Base-by-base conservation (phyloP, 768 basidiomycete genomes). In the Zangia roseola region DNA sequence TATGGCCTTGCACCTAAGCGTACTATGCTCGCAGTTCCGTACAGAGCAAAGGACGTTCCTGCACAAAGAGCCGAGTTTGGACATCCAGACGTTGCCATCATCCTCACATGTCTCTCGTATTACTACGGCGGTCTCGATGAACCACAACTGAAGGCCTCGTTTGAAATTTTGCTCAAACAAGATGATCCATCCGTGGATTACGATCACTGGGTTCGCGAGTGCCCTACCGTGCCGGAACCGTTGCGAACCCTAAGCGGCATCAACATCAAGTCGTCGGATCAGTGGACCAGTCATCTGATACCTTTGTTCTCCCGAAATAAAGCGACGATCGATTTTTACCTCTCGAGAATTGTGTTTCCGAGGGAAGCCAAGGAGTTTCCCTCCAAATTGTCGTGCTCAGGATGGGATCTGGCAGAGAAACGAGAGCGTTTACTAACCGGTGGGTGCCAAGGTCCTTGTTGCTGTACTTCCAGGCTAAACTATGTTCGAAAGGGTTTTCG, bases 11-110 rank as follows among this genome's bases (percentile, higher is more conserved):
- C 44, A 8, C 33, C 40, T 4, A 31, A 33, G 17, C 50, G 44
- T 12, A 58, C 64, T 2, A 50, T 55, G 52, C 50, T 65, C 5
- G 64, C 64, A 8, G 64, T 65, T 5, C 64, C 64, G 6, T 65
- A 59, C 40, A 57, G 62, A 4, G 64, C 64, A 9, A 66, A 66
- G 36, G 64, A 66, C 26, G 45, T 55, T 19, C 64, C 64, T 4
- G 46, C 64, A 12, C 49, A 43, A 5, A 41, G 57, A 24, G 56
- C 64, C 24, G 64, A 65, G 36, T 65, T 65, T 35, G 59, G 59
- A 4, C 64, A 65, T 36, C 64, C 64, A 3, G 64, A 65, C 23
- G 46, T 65, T 16, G 48, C 46, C 4, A 57, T 65, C 43, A 47
- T 51, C 34, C 45, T 51, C 34, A 51, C 50, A 5, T 51, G 50